Conservation (phyloP, 2,329 filamentous ascomycete species). For the Huntiella decipiens region DNA sequence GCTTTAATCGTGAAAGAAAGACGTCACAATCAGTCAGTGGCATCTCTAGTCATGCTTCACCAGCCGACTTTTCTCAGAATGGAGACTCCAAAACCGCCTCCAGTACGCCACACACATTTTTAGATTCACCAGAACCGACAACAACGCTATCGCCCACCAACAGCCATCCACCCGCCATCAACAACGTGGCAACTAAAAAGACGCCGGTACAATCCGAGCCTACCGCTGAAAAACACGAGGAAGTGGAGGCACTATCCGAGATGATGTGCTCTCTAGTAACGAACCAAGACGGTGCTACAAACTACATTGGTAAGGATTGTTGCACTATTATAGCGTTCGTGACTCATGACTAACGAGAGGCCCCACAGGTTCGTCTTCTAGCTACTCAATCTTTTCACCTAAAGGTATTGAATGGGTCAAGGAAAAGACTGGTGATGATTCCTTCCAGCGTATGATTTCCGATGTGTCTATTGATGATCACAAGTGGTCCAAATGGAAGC, state of each 20-base stretch:
- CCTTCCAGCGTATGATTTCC: conserved; percentile 88
- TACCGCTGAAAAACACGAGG: conserved; percentile 30
- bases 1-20: conserved; percentile 25
- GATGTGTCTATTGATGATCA: conserved; percentile 81
- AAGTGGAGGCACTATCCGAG: conserved; percentile 78
- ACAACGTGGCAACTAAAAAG: conserved; percentile 16
- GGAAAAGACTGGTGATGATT: conserved; percentile 85
- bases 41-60: conserved; percentile 31
- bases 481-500: conserved; percentile 95
- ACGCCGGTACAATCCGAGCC: conserved; percentile 14
- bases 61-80: conserved; percentile 23
- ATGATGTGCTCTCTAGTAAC: conserved; percentile 99
- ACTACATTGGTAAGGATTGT: conserved; percentile 61
- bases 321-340: conserved; percentile 3
- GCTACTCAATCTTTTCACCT: conserved; percentile 96
- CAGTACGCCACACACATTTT: conserved; percentile 30
- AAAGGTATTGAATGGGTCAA: conserved; percentile 98
- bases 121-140: conserved; percentile 32
- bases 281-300: conserved; percentile 81
- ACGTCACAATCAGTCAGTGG: conserved; percentile 26
- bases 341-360: not conserved
- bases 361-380: conserved; percentile 66
- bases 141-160: conserved; percentile 13
- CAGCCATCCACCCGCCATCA: not conserved
- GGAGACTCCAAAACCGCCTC: conserved; percentile 23